Conservation (phyloP, 495 filamentous ascomycete species). For the Aspergillus ellipticus region DNA sequence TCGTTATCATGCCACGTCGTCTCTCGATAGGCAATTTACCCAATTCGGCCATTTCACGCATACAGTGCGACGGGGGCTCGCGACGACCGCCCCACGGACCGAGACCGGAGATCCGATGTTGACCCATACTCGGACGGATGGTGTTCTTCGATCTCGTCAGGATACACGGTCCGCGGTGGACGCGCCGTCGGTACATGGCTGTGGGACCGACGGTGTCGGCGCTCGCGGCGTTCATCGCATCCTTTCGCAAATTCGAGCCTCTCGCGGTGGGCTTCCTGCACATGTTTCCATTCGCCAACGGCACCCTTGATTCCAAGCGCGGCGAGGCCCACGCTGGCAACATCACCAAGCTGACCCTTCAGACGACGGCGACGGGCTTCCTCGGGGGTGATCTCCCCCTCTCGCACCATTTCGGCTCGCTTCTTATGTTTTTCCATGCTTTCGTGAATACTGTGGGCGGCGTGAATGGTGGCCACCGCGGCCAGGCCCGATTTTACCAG, state of each 20-base stretch:
- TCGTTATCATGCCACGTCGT: constrained; percentile 1
- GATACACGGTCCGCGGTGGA: constrained; percentile 9
- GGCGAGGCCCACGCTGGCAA: constrained; percentile 76
- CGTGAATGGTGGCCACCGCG: constrained; percentile 84
- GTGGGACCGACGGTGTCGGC: constrained; percentile 7
- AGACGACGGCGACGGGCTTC: constrained; percentile 71
- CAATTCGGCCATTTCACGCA: not conserved
- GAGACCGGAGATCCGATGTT: not conserved
- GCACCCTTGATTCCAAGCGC: constrained; percentile 84
- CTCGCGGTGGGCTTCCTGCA: constrained; percentile 56
- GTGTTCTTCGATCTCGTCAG: constrained; percentile 24
- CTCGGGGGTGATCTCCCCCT: constrained; percentile 69
- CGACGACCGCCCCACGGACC: constrained; percentile 10
- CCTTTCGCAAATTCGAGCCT: constrained; percentile 49
- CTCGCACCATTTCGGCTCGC: constrained; percentile 63
- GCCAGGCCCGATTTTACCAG: constrained; percentile 79
- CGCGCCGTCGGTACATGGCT: constrained; percentile 2
- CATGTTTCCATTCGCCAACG: constrained; percentile 68
- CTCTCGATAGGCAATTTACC: not conserved
- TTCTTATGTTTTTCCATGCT: constrained; percentile 71
- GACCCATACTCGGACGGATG: constrained; percentile 6
- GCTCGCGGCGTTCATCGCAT: constrained; percentile 18
- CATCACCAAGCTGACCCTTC: constrained; percentile 71
- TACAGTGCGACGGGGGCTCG: constrained; percentile 1
- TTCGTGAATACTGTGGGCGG: constrained; percentile 73